Base-by-base conservation (phyloP, 805 yeast species). In the Maudiozyma saulgeensis region DNA sequence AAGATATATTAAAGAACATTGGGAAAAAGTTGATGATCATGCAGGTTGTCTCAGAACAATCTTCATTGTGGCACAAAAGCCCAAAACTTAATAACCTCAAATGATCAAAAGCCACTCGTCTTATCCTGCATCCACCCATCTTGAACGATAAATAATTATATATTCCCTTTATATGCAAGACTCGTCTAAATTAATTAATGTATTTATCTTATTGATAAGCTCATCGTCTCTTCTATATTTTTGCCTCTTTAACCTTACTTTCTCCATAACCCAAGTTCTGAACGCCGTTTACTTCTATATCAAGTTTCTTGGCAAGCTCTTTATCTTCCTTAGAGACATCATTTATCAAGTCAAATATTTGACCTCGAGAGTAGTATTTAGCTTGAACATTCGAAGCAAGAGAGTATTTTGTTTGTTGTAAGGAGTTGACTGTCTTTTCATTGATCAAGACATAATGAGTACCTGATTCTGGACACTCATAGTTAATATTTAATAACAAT, bases 391-490 rank as follows among this genome's bases (percentile, higher is more conserved):
- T 64, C 3, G 65, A 51, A 1, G 64, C 58, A 18, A 63, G 49
- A 1, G 64, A 53, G 34, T 62, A 61, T 28, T 68, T 68, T 12
- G 64, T 56, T 23, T 67, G 62, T 40, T 66, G 62, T 19, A 74
- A 59, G 1, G 73, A 61, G 3, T 67, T 62, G 5, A 77, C 77
- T 0, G 78, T 74, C 4, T 68, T 68, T 41, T 66, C 66, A 50
- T 75, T 75, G 15, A 79, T 66, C 9, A 79, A 59, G 1, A 78
- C 82, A 58, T 70, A 77, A 19, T 73, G 62, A 8, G 76, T 68
- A 0, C 79, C 77, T 23, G 81, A 74, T n/a, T 74, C 80, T 0
- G 83, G 83, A 55, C 81, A 76, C 44, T 79, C 83, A 58, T 73
- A 79, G 57, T 79, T 79, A 5, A 78, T 78, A 43, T 71, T 69